Percentiles rank a stretch among this genome's conserved stretches.
phyloP scores from a whole-genome alignment of 345 rosid genomes.

The Gossypium stocksii region DNA sequence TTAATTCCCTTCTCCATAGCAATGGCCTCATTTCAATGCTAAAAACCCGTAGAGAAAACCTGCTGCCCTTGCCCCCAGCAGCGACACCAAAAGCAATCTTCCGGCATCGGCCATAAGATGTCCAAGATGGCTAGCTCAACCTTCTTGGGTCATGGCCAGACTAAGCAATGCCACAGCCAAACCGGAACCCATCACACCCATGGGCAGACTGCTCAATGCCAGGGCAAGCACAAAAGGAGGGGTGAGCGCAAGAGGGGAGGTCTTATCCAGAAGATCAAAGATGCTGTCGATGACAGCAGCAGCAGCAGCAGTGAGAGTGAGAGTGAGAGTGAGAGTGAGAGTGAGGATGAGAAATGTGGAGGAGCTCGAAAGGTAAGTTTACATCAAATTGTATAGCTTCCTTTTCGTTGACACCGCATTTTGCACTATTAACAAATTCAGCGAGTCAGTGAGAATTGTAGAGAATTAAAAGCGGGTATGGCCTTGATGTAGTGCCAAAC shows the following conservation, averaged over 20 bases:
- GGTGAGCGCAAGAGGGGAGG: conserved; percentile 19
- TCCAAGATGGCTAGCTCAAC: conserved; percentile 15
- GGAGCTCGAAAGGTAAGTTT: conserved; percentile 23
- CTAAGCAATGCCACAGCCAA: conserved; percentile 2
- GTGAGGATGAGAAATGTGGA: conserved; percentile 26
- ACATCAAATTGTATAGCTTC: not conserved
- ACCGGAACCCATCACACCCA: no score
- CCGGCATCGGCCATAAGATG: conserved; percentile 15
- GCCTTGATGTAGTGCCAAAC: no score
- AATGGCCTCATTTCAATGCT: conserved; percentile 33
- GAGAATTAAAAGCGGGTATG: no score
- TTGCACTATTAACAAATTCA: not conserved
- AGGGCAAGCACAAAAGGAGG: conserved; percentile 10
- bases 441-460: no score
- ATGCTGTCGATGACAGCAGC: conserved; percentile 22
- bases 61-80: conserved; percentile 15
- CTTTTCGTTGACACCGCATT: not conserved
- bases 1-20: not conserved
- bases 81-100: conserved; percentile 4
- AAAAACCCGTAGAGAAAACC: conserved; percentile 18
- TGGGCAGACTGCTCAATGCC: not conserved
- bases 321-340: conserved; percentile 32
- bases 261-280: conserved; percentile 30
- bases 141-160: conserved; percentile 10
- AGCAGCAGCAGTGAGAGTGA: conserved; percentile 20